phyloP scores from a whole-genome alignment of 352 stramenopile species.

The Thalassiosira exigua region DNA sequence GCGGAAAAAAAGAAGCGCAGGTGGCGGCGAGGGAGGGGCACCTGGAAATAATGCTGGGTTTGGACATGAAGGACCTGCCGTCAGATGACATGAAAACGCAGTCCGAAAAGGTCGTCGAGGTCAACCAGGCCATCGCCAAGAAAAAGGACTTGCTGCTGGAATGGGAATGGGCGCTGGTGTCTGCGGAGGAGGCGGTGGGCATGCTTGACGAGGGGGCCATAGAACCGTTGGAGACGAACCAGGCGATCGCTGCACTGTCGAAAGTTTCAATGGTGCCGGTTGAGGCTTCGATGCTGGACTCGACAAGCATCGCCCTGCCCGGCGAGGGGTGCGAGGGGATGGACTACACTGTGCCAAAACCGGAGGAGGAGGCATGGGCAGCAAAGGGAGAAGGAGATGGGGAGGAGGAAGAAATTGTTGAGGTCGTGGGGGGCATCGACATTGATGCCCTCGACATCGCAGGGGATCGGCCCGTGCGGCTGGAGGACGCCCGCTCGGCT shows the following conservation, averaged over 20 bases:
- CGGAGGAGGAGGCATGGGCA: constrained; percentile 12
- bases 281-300: constrained; percentile 40
- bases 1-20: constrained; percentile 94
- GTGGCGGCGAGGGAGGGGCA: constrained; percentile 88
- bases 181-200: constrained; percentile 29
- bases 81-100: background rate
- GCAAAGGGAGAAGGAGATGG: constrained; percentile 4
- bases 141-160: constrained; percentile 14
- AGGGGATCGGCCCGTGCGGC: constrained; percentile 40
- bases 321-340: constrained; percentile 47
- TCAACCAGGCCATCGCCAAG: constrained; percentile 14
- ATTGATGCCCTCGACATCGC: constrained; percentile 39
- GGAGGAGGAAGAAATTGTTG: constrained; percentile 24
- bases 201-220: constrained; percentile 17
- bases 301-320: constrained; percentile 30
- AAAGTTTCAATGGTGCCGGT: constrained; percentile 16
- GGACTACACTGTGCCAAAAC: constrained; percentile 35
- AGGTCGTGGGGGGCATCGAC: constrained; percentile 35
- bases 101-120: constrained; percentile 4
- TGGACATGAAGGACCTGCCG: background rate
- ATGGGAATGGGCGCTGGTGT: constrained; percentile 39
- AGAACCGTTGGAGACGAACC: constrained; percentile 23
- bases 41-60: constrained; percentile 88
- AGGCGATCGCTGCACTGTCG: constrained; percentile 23
- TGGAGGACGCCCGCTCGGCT: constrained; percentile 42